Base-by-base conservation (phyloP, 352 stramenopile genomes). In the Globisporangium cystogenes region DNA sequence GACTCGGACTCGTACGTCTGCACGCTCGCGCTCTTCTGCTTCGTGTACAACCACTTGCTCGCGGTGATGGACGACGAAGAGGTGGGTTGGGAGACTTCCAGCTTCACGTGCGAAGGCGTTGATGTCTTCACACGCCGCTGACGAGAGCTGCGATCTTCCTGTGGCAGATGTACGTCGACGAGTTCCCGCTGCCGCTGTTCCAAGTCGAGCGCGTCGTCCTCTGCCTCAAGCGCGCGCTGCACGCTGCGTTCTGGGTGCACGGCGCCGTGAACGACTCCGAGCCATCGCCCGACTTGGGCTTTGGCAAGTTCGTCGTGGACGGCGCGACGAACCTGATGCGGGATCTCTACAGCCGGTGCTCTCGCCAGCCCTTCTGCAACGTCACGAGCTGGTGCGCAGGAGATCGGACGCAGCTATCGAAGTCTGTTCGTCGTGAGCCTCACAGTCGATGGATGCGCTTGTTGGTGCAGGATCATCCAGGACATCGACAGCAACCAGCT, bases 311-410 rank as follows among this genome's bases (percentile, higher is more conserved):
- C 31, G 66, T 86, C 10, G 63, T 86, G n/a, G 69, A 85, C 36
- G 51, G 62, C 14, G 76, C 71, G 7, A 83, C 77, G n/a, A 60
- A 63, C 4, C 58, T 92, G 29, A 68, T 92, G 63, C 61, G 67
- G 18, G 59, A 80, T 41, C 50, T 94, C 6, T 90, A 91, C 58
- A 79, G 75, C 52, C 75, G 81, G 29, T 89, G 75, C 46, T 85
- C 77, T 37, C 74, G 83, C 0, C 57, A 76, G 23, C 78, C 80
- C 4, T 86, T 90, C 60, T 89, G 74, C 64, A 87, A 82, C 45
- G 77, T 86, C 49, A 80, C 71, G 16, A 86, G 69, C 55, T 93
- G 82, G 82, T 86, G 67, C 18, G 79, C n/a, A n/a, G n/a, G n/a
- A n/a, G n/a, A n/a, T n/a, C n/a, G n/a, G n/a, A n/a, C n/a, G n/a